A percentile compares a stretch with the other conserved stretches of the same genome.
These are phyloP conservation scores for Hygrophorus russula DNA, from an alignment of 768 basidiomycete species.

Conservation along the genomic window DNA sequence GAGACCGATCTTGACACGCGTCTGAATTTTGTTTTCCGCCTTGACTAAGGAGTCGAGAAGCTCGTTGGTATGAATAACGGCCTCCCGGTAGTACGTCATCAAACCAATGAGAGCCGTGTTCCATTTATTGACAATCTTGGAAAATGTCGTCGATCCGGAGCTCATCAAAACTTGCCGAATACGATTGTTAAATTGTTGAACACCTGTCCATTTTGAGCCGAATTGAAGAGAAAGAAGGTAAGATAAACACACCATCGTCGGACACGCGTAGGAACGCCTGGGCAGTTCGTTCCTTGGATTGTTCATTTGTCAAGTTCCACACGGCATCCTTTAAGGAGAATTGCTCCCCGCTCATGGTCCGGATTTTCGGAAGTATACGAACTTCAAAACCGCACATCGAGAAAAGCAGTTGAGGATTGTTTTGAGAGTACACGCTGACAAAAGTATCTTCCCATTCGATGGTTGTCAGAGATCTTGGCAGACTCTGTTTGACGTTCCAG, in stretches of 20 bases:
- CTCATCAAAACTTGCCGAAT: conserved; percentile 97
- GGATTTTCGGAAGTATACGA: conserved; percentile 91
- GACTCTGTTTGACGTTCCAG: conserved; percentile 98
- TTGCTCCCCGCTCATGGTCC: conserved; percentile 92
- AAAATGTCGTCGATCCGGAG: conserved; percentile 96
- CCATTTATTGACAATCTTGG: conserved; percentile 99
- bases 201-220: conserved; percentile 31
- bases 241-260: conserved; percentile 55
- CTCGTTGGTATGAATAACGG: conserved; percentile 95
- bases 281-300: conserved; percentile 94
- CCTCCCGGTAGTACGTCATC: conserved; percentile 98
- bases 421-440: conserved; percentile 92
- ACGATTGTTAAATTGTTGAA: conserved; percentile 96
- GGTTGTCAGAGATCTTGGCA: conserved; percentile 91
- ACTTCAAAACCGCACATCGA: conserved; percentile 99
- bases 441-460: conserved; percentile 99
- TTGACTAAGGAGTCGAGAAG: conserved; percentile 93
- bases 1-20: conserved; percentile 97
- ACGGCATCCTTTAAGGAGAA: conserved; percentile 95
- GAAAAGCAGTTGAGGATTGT: conserved; percentile 95
- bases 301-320: conserved; percentile 96
- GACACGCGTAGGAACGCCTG: conserved; percentile 97
- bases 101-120: conserved; percentile 91
- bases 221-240: conserved; percentile 5
- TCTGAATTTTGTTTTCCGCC: conserved; percentile 99